Conservation (phyloP, 495 filamentous ascomycete species). For the Talaromyces adpressus region DNA sequence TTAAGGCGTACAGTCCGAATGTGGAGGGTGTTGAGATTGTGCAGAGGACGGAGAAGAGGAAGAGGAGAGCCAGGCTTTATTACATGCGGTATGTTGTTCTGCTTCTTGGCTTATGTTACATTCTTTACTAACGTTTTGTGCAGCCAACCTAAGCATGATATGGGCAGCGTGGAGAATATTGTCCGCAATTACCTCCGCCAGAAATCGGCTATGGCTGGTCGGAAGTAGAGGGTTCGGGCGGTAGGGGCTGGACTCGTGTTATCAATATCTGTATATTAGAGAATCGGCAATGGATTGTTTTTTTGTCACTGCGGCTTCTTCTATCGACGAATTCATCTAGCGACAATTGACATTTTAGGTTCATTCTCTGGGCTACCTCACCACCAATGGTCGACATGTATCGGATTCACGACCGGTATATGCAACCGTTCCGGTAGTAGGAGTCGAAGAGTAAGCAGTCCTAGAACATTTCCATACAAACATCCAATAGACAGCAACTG, state of each 20-base stretch:
- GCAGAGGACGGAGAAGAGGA: slow-evolving; percentile 73
- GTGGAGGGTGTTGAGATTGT: slow-evolving; percentile 90
- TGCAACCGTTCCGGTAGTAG: too few relatives aligned
- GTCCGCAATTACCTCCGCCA: slow-evolving; percentile 61
- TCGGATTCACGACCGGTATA: too few relatives aligned
- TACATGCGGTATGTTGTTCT: slow-evolving; percentile 86
- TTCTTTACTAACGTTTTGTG: slow-evolving; percentile 13
- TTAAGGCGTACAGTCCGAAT: slow-evolving; percentile 85
- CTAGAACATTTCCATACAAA: too few relatives aligned
- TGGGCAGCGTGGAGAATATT: slow-evolving; percentile 63
- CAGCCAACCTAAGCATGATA: slow-evolving; percentile 60
- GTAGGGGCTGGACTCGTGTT: background rate
- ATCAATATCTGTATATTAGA: slow-evolving; percentile 3
- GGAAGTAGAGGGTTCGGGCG: slow-evolving; percentile 10
- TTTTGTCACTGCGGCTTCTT: background rate
- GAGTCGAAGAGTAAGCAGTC: too few relatives aligned
- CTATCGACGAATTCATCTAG: too few relatives aligned
- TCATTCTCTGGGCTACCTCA: too few relatives aligned
- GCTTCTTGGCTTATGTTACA: too few relatives aligned
- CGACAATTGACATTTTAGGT: too few relatives aligned
- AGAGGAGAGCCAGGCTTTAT: slow-evolving; percentile 80
- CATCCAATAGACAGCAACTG: background rate
- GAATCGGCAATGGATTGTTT: background rate
- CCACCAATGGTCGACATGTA: too few relatives aligned
- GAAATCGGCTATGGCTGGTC: slow-evolving; percentile 42